A percentile compares a stretch with the other conserved stretches of the same genome.
Evolutionary conservation across 78 protist species (phyloP).

Genomic region (Dictyostelium capitatum): DNA sequence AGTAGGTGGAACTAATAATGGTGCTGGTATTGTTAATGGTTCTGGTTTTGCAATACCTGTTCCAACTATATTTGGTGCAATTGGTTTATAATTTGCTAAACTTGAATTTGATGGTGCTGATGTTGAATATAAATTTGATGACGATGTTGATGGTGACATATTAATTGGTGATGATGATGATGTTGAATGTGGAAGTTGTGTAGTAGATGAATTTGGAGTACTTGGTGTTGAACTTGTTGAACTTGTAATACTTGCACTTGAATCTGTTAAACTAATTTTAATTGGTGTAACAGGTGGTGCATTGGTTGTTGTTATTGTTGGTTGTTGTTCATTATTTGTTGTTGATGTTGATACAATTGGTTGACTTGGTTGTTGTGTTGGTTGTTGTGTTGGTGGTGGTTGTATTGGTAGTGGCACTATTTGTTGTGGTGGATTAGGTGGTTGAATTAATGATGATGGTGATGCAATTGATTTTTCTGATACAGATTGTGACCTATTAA

Average conservation of each 20-base stretch:
- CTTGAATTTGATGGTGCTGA: conserved; percentile 16
- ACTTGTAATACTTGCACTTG: neutral
- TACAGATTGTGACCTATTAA: neutral
- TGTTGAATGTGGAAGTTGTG: neutral
- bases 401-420: neutral
- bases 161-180: neutral
- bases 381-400: neutral
- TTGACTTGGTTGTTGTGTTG: neutral
- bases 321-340: neutral
- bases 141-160: neutral
- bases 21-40: conserved; percentile 18
- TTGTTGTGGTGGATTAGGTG: conserved; percentile 10
- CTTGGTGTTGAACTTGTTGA: neutral
- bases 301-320: neutral
- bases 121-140: neutral
- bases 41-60: neutral
- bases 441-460: no score
- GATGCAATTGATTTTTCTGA: neutral
- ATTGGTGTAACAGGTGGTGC: neutral
- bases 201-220: neutral
- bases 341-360: neutral
- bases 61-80: neutral
- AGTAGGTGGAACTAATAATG: neutral
- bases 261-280: neutral
- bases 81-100: neutral